Evolutionary conservation across 257 asterid species (phyloP), one percentile per base, ranked within the genome.

Genomic region (Marsdenia floribunda): DNA sequence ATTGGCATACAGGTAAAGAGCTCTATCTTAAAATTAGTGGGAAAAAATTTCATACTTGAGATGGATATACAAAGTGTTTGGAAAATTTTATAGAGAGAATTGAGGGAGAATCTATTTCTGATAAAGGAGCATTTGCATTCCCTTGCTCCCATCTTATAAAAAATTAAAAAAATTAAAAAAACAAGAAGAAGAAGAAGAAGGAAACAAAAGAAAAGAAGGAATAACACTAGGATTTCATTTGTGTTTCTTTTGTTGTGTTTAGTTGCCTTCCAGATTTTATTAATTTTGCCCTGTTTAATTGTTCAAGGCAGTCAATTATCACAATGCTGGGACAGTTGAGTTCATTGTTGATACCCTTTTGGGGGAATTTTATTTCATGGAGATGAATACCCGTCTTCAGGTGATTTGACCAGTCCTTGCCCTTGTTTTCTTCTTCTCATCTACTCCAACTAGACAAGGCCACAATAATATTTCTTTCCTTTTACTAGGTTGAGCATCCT

Each of bases 361-460:
- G 33, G 99, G 94, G 76, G 77, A 91, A 59, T 95, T 95, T 81
- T 90, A 90, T 86, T 95, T 95, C 82, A 95, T 95, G 99, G 99
- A 95, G 98, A 95, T 95, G 99, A 95, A 95, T 83, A 95, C 99
- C 82, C 98, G 99, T 69, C 97, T 95, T 75, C 99, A 95, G 98
- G 99, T 95, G 75, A 73, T 77, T 83, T 83, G 63, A 55, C 70
- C 70, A 72, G 61, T 69, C 58, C 74, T 58, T 50, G 46, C 47
- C 53, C 73, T 76, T 24, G 74, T 70, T 73, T 68, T 46, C 21
- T 74, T 72, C 24, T 40, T 78, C 67, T 61, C 64, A 54, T 69
- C 35, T 58, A 50, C 75, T 77, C 67, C 61, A 76, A 59, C 74
- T 75, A 59, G 77, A 75, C 70, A 75, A 72, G 71, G 66, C 67